Evolutionary conservation across 1,139 yeast genomes (phyloP).

Genomic region (Candida smagusa): DNA sequence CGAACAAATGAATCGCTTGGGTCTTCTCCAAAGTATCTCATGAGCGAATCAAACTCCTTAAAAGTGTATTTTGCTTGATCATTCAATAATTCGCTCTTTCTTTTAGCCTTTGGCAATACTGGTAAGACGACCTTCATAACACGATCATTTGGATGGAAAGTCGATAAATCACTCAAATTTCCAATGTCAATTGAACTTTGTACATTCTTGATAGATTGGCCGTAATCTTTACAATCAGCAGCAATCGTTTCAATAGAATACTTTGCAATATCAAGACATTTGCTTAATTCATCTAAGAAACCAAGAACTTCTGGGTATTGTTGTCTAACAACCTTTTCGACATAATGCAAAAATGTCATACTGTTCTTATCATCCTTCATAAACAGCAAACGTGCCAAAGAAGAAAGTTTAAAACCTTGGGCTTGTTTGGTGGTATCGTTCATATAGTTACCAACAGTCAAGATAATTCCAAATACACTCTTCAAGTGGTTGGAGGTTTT

Average conservation of each 20-base stretch:
- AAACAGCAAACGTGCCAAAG: conserved; percentile 71
- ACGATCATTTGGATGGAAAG: conserved; percentile 72
- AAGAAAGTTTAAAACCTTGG: conserved; percentile 71
- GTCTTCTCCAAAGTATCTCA: conserved; percentile 79
- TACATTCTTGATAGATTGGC: conserved; percentile 59
- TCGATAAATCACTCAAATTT: conserved; percentile 69
- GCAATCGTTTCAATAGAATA: conserved; percentile 66
- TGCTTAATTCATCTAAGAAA: conserved; percentile 59
- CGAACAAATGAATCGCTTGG: conserved; percentile 64
- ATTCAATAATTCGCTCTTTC: conserved; percentile 58
- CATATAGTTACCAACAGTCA: conserved; percentile 83
- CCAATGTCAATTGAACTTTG: conserved; percentile 74
- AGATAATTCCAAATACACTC: conserved; percentile 68
- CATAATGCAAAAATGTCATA: conserved; percentile 76
- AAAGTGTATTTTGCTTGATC: conserved; percentile 65
- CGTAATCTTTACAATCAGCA: conserved; percentile 58
- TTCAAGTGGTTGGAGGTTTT: conserved; percentile 58
- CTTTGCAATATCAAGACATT: conserved; percentile 59
- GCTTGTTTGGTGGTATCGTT: conserved; percentile 79
- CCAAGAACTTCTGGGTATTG: conserved; percentile 63
- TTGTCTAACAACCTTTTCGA: conserved; percentile 65
- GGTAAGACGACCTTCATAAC: conserved; percentile 63
- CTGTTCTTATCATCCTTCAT: conserved; percentile 77
- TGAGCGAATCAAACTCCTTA: conserved; percentile 64
- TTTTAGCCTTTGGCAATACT: conserved; percentile 62